These are phyloP conservation scores for Actinomucor elegans DNA, from an alignment of 371 early-diverging fungal genomes.

Conservation along the genomic window DNA sequence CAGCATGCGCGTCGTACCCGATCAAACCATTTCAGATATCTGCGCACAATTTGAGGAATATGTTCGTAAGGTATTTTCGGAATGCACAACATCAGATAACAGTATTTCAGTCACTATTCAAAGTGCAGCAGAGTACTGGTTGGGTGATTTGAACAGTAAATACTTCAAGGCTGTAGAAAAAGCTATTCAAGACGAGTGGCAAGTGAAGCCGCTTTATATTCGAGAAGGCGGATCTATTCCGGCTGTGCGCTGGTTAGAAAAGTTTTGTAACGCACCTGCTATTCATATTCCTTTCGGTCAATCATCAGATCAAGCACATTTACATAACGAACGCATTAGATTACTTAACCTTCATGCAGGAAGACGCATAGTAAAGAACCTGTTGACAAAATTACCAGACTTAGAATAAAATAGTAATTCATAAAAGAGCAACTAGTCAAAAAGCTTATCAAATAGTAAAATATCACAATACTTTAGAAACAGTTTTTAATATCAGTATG, in stretches of 20 bases:
- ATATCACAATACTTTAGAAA: too few relatives aligned
- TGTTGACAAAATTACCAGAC: constrained; percentile 17
- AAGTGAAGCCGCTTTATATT: constrained; percentile 60
- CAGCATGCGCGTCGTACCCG: constrained; percentile 83
- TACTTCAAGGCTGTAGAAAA: constrained; percentile 70
- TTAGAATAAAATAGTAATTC: too few relatives aligned
- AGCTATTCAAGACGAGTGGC: constrained; percentile 72
- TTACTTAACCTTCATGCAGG: constrained; percentile 71
- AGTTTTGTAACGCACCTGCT: constrained; percentile 66
- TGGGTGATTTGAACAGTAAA: constrained; percentile 67
- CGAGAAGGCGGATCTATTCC: constrained; percentile 87
- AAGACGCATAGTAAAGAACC: constrained; percentile 59
- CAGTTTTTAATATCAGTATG: too few relatives aligned
- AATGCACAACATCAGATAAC: constrained; percentile 52
- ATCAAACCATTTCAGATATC: constrained; percentile 70
- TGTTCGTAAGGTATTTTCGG: constrained; percentile 53
- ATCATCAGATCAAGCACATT: constrained; percentile 79
- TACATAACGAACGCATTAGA: constrained; percentile 78
- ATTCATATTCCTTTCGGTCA: constrained; percentile 86
- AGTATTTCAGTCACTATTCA: constrained; percentile 51
- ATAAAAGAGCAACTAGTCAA: too few relatives aligned
- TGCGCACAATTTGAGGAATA: constrained; percentile 54
- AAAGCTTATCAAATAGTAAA: too few relatives aligned
- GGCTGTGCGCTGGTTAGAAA: constrained; percentile 80
- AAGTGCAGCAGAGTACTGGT: constrained; percentile 79